Evolutionary conservation across 495 filamentous ascomycete species (phyloP), one percentile per base, ranked within the genome.

Genomic region (Penicillium diatomitis): DNA sequence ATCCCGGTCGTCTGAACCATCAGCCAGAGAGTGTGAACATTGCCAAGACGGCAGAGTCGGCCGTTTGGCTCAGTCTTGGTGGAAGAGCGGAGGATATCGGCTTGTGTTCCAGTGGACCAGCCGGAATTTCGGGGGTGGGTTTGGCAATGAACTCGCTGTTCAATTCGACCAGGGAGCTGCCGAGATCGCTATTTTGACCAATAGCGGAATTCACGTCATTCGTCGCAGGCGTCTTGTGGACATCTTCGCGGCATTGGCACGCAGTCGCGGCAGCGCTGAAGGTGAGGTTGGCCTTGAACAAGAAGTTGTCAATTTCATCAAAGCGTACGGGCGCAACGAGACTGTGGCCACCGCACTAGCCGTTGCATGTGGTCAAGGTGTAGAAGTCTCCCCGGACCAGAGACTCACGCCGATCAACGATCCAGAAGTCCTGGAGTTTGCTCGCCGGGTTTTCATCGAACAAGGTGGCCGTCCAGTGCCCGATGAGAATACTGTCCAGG

Each of bases 321-420:
- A 78, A 33, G 76, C 78, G 3, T 96, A 97, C 64, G 94, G 94
- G 33, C 77, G 87, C 1, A 81, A 79, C 2, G 92, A 99, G 62
- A 88, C 84, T 0, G 80, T 88, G 52, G 88, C 94, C 0, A 90
- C 90, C 46, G 88, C 94, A 7, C 74, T 99, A 20, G 94, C 94
- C 6, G 92, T 97, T n/a, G 90, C 90, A 9, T 99, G 92, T 62
- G 89, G 91, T 8, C 88, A 95, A 62, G 89, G 87, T 11, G 78
- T 83, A 27, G 88, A 91, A 55, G 75, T 90, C 39, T 80, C 81
- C 0, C 74, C 82, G 0, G 85, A 88, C 46, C 74, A 79, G 28
- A 80, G 87, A 42, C 71, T 88, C 0, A 76, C 79, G 0, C 76
- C 74, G 45, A 76, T 88, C 44, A 83, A 78, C n/a, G 92, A 96